phyloP scores from a whole-genome alignment of 441 rosid species.

The Geranium incanum region DNA sequence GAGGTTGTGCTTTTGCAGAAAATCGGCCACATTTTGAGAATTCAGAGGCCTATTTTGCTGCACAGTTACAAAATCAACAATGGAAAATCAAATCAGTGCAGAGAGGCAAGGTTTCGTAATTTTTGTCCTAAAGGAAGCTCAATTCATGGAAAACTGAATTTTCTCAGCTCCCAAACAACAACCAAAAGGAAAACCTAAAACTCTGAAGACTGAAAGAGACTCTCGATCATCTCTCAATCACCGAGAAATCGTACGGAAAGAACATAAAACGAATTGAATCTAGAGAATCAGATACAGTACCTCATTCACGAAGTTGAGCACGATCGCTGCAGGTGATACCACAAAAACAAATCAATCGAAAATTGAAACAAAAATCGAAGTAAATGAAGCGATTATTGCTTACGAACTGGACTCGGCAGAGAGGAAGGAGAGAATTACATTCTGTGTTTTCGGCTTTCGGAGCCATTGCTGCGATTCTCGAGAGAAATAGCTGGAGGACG shows the following conservation, averaged over 20 bases:
- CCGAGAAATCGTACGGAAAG: background rate
- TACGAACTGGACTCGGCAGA: background rate
- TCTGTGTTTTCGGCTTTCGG: conserved; percentile 70
- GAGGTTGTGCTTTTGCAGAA: conserved; percentile 77
- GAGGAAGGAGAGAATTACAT: conserved; percentile 29
- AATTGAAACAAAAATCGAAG: background rate
- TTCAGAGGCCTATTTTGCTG: conserved; percentile 91
- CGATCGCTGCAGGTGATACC: conserved; percentile 52
- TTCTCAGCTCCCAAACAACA: conserved; percentile 7
- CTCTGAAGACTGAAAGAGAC: background rate
- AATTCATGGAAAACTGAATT: background rate
- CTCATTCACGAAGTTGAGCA: conserved; percentile 86
- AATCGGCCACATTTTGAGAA: conserved; percentile 81
- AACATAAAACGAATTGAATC: background rate
- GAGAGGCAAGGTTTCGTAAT: background rate
- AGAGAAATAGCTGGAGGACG: no score
- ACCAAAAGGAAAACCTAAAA: background rate
- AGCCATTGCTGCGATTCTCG: conserved; percentile 44
- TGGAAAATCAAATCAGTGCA: background rate
- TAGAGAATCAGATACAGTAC: conserved; percentile 25
- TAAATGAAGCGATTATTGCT: background rate
- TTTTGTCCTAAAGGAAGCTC: background rate
- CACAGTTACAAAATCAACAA: conserved; percentile 11
- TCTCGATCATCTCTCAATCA: background rate
- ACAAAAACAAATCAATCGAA: conserved; percentile 9